phyloP scores from a whole-genome alignment of 1,284 basidiomycete species.

The Tetrapyrgos nigripes region DNA sequence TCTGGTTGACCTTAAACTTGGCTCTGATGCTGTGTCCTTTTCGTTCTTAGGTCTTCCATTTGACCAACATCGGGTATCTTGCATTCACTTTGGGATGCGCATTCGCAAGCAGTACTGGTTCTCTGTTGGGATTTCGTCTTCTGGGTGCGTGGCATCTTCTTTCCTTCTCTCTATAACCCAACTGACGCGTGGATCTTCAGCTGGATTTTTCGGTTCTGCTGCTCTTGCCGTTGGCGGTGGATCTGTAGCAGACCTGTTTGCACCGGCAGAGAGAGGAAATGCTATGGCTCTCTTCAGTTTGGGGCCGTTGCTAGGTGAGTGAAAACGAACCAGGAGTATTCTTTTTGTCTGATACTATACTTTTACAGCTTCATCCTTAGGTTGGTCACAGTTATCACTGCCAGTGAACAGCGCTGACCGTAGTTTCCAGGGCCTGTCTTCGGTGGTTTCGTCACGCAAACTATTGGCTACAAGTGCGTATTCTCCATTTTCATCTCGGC shows the following conservation, averaged over 20 bases:
- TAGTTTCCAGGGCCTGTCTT: conserved; percentile 50
- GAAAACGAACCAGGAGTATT: no score
- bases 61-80: conserved; percentile 51
- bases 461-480: conserved; percentile 50
- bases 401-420: conserved; percentile 11
- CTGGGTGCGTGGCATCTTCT: conserved; percentile 52
- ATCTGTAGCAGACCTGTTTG: conserved; percentile 53
- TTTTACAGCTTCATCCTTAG: conserved; percentile 46
- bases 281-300: conserved; percentile 57
- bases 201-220: conserved; percentile 50
- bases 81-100: conserved; percentile 65
- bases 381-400: conserved; percentile 29
- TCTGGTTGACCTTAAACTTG: no score
- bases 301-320: no score
- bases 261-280: conserved; percentile 50
- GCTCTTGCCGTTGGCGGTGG: conserved; percentile 55
- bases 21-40: no score
- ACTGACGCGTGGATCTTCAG: conserved; percentile 43
- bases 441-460: conserved; percentile 52
- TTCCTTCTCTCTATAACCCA: no score
- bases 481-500: conserved; percentile 53
- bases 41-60: conserved; percentile 44
- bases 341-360: no score
- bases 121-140: conserved; percentile 61
- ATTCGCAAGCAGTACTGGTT: conserved; percentile 51